Conservation (phyloP, 2,329 filamentous ascomycete genomes). For the Stemphylium vesicarium region DNA sequence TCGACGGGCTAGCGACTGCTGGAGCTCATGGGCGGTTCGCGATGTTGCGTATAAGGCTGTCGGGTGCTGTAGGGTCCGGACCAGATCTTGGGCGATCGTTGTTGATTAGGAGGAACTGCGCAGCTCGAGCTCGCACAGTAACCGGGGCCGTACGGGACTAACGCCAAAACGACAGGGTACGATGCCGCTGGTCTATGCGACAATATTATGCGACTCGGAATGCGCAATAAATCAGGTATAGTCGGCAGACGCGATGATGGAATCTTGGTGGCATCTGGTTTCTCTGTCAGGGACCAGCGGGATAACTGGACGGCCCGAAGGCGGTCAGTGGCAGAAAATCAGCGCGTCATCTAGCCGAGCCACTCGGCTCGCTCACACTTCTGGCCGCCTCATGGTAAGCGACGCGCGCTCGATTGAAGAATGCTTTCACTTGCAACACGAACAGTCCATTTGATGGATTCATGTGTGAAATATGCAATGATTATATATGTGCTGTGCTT, state of each 20-base stretch:
- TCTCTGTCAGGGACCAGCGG: conserved; percentile 21
- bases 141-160: conserved; percentile 16
- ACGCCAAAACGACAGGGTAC: conserved; percentile 19
- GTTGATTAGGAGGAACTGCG: conserved; percentile 31
- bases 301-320: conserved; percentile 14
- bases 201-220: conserved; percentile 27
- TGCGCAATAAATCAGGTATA: conserved; percentile 9
- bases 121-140: conserved; percentile 32
- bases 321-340: conserved; percentile 21
- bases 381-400: not conserved
- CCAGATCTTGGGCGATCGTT: conserved; percentile 25
- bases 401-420: not conserved
- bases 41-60: conserved; percentile 9
- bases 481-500: not conserved
- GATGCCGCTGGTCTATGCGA: conserved; percentile 21
- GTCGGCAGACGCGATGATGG: conserved; percentile 22
- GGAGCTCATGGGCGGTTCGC: conserved; percentile 33
- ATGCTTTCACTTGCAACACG: not conserved
- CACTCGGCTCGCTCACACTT: not conserved
- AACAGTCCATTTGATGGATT: no score
- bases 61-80: conserved; percentile 20
- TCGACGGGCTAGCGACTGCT: conserved; percentile 10
- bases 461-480: not conserved
- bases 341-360: conserved; percentile 18
- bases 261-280: conserved; percentile 16